phyloP scores from a whole-genome alignment of 148 eudicot genomes.

The Nyssa sinensis region DNA sequence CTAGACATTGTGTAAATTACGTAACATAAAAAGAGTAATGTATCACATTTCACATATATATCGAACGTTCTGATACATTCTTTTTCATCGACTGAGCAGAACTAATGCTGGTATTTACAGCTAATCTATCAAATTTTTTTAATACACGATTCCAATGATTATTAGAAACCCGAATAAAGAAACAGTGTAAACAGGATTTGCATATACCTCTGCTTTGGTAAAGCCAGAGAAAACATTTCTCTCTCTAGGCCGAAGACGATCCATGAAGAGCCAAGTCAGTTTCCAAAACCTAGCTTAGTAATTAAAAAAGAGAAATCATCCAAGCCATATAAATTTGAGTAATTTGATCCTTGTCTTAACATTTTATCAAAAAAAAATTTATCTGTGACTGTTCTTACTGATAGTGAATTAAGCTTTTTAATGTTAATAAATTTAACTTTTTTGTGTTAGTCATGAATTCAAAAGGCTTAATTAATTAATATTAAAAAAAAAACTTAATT shows the following conservation, averaged over 20 bases:
- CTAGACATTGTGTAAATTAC: not conserved
- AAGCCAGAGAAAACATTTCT: conserved; percentile 49
- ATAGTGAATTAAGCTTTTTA: no score
- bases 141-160: not conserved
- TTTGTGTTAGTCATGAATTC: no score
- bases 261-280: not conserved
- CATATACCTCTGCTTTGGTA: conserved; percentile 51
- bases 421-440: no score
- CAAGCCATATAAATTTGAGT: no score
- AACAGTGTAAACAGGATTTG: not conserved
- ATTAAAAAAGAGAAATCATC: no score
- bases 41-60: not conserved
- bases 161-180: conserved; percentile 15
- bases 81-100: not conserved
- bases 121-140: not conserved
- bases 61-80: no score
- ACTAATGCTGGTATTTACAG: not conserved
- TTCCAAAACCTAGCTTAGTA: not conserved
- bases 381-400: no score
- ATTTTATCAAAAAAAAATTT: no score
- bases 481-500: no score
- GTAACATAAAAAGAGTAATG: not conserved
- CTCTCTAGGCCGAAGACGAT: conserved; percentile 28
- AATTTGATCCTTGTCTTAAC: no score
- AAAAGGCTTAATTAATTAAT: no score